Conservation (phyloP, 495 filamentous ascomycete species). For the Penicillium cataractarum region DNA sequence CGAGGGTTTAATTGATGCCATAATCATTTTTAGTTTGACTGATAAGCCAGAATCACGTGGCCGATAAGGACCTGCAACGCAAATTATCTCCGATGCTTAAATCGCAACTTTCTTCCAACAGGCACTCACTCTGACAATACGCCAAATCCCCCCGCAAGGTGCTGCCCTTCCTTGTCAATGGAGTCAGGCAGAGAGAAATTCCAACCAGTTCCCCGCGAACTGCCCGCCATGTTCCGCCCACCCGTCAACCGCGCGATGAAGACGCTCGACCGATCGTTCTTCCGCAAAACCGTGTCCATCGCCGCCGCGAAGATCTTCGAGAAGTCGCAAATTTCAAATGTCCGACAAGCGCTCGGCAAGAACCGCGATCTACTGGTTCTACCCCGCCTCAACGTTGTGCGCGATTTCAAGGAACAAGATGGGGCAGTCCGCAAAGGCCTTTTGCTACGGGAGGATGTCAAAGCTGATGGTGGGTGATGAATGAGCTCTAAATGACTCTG, state of each 20-base stretch:
- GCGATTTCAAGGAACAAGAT: constrained; percentile 53
- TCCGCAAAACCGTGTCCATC: constrained; percentile 71
- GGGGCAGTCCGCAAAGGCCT: constrained; percentile 67
- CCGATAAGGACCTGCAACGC: background rate
- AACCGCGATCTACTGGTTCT: constrained; percentile 64
- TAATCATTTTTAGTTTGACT: background rate
- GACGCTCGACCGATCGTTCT: constrained; percentile 79
- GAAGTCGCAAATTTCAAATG: constrained; percentile 66
- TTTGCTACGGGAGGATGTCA: constrained; percentile 71
- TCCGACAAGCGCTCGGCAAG: constrained; percentile 60
- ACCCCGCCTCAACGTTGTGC: constrained; percentile 59
- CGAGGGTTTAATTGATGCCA: constrained; percentile 8
- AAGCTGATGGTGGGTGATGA: constrained; percentile 60
- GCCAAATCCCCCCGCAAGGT: background rate
- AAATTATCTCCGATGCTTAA: constrained; percentile 4
- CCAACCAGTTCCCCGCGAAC: constrained; percentile 31
- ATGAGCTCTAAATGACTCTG: constrained; percentile 25
- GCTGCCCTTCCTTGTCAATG: constrained; percentile 32
- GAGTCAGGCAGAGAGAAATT: constrained; percentile 24
- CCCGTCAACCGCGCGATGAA: constrained; percentile 81
- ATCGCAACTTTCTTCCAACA: constrained; percentile 12
- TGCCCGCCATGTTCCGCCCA: constrained; percentile 69
- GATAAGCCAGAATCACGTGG: background rate
- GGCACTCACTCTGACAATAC: background rate
- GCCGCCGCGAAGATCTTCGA: constrained; percentile 80